Evolutionary conservation across 495 filamentous ascomycete species (phyloP).

Genomic region (Monascus purpureus): DNA sequence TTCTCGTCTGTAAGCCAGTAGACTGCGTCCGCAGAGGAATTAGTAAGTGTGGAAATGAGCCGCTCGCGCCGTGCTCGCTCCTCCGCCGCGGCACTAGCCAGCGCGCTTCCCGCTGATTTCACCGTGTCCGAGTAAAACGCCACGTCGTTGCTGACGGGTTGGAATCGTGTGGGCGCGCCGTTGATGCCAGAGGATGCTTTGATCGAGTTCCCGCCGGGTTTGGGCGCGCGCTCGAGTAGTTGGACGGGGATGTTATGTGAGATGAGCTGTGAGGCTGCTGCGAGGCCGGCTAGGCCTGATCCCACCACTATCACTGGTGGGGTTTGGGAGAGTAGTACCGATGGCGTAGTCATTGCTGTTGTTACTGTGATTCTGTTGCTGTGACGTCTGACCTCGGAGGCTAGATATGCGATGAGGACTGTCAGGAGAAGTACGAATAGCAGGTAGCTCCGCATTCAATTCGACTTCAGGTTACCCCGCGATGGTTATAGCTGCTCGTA

Average conservation of each 20-base stretch:
- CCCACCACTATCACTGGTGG: conserved; percentile 9
- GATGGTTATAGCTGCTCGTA: too few relatives aligned
- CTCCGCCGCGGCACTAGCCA: neutral
- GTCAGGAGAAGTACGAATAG: too few relatives aligned
- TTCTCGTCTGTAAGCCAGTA: conserved; percentile 35
- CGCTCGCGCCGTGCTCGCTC: conserved; percentile 15
- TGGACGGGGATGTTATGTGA: conserved; percentile 26
- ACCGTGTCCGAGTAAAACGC: conserved; percentile 40
- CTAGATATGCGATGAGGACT: too few relatives aligned
- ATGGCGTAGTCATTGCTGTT: too few relatives aligned
- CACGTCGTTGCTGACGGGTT: conserved; percentile 17
- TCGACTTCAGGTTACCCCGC: too few relatives aligned
- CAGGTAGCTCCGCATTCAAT: too few relatives aligned
- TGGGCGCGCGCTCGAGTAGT: conserved; percentile 38
- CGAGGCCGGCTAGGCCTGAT: conserved; percentile 11
- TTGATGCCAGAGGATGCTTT: conserved; percentile 53
- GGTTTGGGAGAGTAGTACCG: too few relatives aligned
- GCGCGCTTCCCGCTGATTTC: conserved; percentile 23
- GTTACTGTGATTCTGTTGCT: too few relatives aligned
- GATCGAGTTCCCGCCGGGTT: conserved; percentile 48
- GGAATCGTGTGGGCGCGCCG: conserved; percentile 39
- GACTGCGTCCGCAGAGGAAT: conserved; percentile 25
- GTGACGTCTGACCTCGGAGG: too few relatives aligned
- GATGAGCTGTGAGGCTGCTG: conserved; percentile 28
- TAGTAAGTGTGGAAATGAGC: conserved; percentile 29